These are phyloP conservation scores for Lactuca saligna DNA, from an alignment of 129 eudicot genomes.

Conservation along the genomic window DNA sequence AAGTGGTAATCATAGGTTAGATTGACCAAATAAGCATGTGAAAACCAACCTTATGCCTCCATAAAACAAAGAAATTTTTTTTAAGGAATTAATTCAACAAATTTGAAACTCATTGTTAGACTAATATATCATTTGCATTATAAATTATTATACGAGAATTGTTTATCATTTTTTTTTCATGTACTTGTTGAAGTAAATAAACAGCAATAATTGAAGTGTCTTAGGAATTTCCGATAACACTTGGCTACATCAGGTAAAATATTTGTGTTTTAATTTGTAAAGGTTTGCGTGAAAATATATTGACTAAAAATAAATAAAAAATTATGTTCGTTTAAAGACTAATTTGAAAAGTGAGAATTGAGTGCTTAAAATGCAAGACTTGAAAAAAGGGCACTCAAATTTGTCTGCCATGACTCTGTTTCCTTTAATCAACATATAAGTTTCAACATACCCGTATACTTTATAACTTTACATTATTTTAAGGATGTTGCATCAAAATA, in stretches of 20 bases:
- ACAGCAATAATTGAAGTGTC: background rate
- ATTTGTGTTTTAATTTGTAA: background rate
- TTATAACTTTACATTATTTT: constrained; percentile 13
- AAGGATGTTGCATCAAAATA: constrained; percentile 2
- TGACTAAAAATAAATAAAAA: background rate
- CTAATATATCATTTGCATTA: no score
- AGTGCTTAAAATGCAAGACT: constrained; percentile 46
- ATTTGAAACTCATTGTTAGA: no score
- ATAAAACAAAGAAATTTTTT: no score
- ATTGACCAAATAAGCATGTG: no score
- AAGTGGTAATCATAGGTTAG: no score
- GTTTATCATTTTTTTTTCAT: background rate
- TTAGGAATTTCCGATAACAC: no score
- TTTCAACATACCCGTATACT: constrained; percentile 25
- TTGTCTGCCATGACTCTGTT: constrained; percentile 42
- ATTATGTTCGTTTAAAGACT: background rate
- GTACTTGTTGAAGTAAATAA: constrained; percentile 7
- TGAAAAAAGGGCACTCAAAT: constrained; percentile 44
- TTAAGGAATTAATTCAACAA: no score
- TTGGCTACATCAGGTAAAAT: background rate
- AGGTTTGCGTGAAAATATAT: background rate
- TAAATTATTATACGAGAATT: background rate
- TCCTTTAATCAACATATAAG: constrained; percentile 24
- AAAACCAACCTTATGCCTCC: no score
- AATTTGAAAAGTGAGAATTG: constrained; percentile 30